Evolutionary conservation across 306 rosid species (phyloP), one percentile per base, ranked within the genome.

Genomic region (Lablab purpureus): DNA sequence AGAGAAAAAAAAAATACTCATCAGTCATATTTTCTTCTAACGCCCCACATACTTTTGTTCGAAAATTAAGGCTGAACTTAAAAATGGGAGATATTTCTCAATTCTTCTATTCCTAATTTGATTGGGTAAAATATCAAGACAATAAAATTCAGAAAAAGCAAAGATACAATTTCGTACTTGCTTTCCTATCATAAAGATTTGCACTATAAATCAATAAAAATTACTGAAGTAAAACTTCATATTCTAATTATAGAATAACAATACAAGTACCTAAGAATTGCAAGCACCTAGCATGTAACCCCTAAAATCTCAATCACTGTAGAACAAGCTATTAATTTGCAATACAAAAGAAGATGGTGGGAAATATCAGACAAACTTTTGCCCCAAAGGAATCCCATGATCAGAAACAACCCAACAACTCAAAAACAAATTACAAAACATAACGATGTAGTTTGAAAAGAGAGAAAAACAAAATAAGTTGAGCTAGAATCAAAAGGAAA

Each of bases 281-380:
- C 3, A 1, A 7, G 3, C 58, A 41, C 47, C 47, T 7, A 2
- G 13, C 27, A 56, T 22, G 6, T 58, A 58, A 58, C 7, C 15
- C 67, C 40, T 25, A 55, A 15, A 45, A 55, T 74, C 76, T 12
- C 28, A 40, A 81, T 19, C 22, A 23, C 23, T 36, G 74, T 19
- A 27, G 34, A 73, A 41, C 40, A 52, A 65, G 34, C 28, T 63
- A 54, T 32, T 2, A 56, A 67, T 74, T 56, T 75, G 58, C 71
- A 15, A 36, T 12, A 59, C 6, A 45, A 62, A 21, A 62, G 28
- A 54, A 49, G n/a, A 72, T 27, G n/a, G 21, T 10, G 25, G 60
- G 19, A 59, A 69, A 47, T 69, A 47, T 30, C 23, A 76, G 46
- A 10, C 19, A 13, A 9, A 2, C 12, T 12, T 12, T 23, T 67